phyloP scores from a whole-genome alignment of 1,139 yeast genomes.

The Kodamaea anthophila region DNA sequence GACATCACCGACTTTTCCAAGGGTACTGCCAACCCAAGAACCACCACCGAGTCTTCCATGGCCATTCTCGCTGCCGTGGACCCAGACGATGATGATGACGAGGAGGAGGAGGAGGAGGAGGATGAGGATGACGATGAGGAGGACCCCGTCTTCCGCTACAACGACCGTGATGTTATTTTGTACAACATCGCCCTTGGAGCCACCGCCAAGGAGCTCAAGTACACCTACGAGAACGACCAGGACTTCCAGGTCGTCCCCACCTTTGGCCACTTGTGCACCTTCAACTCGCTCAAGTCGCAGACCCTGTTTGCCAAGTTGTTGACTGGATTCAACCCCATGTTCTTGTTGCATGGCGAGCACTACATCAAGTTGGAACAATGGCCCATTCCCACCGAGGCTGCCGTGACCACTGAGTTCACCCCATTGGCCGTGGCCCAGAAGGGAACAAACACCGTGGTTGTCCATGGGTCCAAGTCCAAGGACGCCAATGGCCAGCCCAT shows the following conservation, averaged over 20 bases:
- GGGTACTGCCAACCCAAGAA: slow-evolving; percentile 53
- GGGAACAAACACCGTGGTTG: slow-evolving; percentile 81
- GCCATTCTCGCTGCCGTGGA: slow-evolving; percentile 65
- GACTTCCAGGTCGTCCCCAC: slow-evolving; percentile 90
- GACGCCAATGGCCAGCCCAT: slow-evolving; percentile 66
- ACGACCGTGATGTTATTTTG: slow-evolving; percentile 68
- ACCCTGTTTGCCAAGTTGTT: slow-evolving; percentile 52
- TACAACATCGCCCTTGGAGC: slow-evolving; percentile 93
- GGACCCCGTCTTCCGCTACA: slow-evolving; percentile 43
- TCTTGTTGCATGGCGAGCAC: slow-evolving; percentile 93
- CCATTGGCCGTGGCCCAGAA: slow-evolving; percentile 80
- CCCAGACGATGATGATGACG: slow-evolving; percentile 46
- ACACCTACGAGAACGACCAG: slow-evolving; percentile 69
- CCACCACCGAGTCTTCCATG: slow-evolving; percentile 74
- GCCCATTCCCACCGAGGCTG: slow-evolving; percentile 75
- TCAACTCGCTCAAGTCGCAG: slow-evolving; percentile 46
- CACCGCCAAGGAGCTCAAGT: slow-evolving; percentile 66
- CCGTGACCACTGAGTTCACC: slow-evolving; percentile 51
- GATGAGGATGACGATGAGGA: slow-evolving; percentile 49
- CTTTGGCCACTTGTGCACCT: slow-evolving; percentile 79
- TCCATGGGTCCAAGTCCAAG: slow-evolving; percentile 66
- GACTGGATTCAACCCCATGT: slow-evolving; percentile 82
- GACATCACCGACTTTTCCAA: slow-evolving; percentile 60
- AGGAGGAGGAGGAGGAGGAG: slow-evolving; percentile 43
- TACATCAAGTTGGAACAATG: slow-evolving; percentile 72